Evolutionary conservation across 148 eudicot genomes (phyloP), one percentile per base, ranked within the genome.

Genomic region (Amaranthus palmeri): DNA sequence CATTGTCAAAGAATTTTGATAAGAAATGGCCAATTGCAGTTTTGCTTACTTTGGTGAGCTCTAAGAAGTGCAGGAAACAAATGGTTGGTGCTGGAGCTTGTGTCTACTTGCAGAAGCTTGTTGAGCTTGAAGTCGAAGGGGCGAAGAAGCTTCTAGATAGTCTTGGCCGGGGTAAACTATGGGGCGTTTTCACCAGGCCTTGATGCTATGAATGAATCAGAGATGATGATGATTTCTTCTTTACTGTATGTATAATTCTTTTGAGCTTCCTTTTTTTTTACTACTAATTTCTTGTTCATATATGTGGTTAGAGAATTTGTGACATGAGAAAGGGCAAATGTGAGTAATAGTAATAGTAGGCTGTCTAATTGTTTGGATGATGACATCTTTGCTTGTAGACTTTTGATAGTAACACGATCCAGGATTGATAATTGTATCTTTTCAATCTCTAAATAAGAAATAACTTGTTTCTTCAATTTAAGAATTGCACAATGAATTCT

Each of bases 141-240:
- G 92, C 97, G 8, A 93, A 86, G 85, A 91, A 91, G 83, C 80
- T 93, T 7, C 71, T 80, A 54, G 92, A 91, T 8, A 64, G 81
- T 12, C 81, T 93, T 8, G 86, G 88, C 5, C 78, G 76, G 40
- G 87, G 96, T 3, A 93, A 87, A 80, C 77, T 91, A 10, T 93
- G 97, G 97, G 92, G 97, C 58, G 98, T 93, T 73, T 91, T 93
- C 11, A 79, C 81, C 15, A 83, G 84, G 72, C 84, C 83, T 6
- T 90, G 81, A 81, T 14, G 18, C 5, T 59, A 25, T 17, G 8
- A 57, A 3, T 47, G 25, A 5, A 18, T 41, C 8, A 6, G 67
- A 50, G 57, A 25, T 71, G 64, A 60, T 54, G 74, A 71, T 77
- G 54, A 54, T 25, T 25, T 25, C 58, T 62, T 36, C 61, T 41